Conservation (phyloP, 2,329 filamentous ascomycete genomes). For the Exutisphaerella laricina region DNA sequence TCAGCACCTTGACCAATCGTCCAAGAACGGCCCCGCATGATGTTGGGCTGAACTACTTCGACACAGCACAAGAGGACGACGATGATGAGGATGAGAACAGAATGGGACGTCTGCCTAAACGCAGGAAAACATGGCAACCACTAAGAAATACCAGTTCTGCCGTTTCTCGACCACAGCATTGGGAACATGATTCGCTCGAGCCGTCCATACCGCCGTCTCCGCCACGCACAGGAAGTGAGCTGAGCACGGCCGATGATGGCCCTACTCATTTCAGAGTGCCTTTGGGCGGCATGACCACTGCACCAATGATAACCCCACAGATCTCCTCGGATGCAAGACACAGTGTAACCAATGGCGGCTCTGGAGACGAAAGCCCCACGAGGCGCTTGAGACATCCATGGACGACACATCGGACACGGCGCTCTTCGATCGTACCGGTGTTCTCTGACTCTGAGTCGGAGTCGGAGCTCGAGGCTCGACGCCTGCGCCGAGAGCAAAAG, state of each 20-base stretch:
- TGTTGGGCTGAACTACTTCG: neutral
- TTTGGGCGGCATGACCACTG: conserved; percentile 21
- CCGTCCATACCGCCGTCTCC: neutral
- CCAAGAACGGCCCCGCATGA: neutral
- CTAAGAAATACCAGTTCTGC: too few relatives aligned
- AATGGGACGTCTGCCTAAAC: neutral
- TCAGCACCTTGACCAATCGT: neutral
- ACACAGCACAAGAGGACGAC: neutral
- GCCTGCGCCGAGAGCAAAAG: conserved; percentile 34
- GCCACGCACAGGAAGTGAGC: neutral
- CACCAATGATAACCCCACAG: conserved; percentile 26
- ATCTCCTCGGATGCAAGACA: neutral
- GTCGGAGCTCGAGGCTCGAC: conserved; percentile 22
- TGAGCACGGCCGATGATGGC: neutral
- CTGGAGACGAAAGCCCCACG: too few relatives aligned
- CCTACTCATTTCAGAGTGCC: conserved; percentile 22
- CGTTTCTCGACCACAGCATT: too few relatives aligned
- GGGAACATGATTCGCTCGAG: too few relatives aligned
- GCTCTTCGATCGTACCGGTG: neutral
- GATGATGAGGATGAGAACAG: neutral
- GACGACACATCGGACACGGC: too few relatives aligned
- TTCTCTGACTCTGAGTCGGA: conserved; percentile 21
- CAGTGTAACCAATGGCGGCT: too few relatives aligned
- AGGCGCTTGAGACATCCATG: too few relatives aligned
- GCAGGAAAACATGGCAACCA: too few relatives aligned